Evolutionary conservation across 129 eudicot species (phyloP).

Genomic region (Escallonia herrerae): DNA sequence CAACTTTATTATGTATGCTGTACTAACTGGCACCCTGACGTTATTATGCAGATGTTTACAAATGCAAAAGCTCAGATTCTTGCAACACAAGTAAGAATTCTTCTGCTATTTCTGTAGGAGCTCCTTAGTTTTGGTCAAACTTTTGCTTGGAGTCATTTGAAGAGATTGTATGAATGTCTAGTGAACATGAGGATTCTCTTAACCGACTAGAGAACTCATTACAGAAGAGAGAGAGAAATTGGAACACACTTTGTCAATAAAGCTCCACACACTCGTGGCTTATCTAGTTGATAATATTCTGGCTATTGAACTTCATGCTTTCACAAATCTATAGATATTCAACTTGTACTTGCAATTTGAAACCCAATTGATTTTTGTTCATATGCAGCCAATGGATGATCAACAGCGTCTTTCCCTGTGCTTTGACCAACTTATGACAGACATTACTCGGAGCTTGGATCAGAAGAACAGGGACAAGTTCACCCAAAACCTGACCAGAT

Average conservation of each 20-base stretch:
- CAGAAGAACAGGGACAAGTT: slow-evolving; percentile 25
- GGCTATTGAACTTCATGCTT: not conserved
- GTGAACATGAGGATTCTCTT: too few species aligned
- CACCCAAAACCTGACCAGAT: slow-evolving; percentile 16
- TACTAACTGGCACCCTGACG: not conserved
- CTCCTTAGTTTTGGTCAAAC: too few species aligned
- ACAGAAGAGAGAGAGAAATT: too few species aligned
- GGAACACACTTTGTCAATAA: too few species aligned
- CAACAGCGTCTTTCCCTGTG: slow-evolving; percentile 19
- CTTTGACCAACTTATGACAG: slow-evolving; percentile 25
- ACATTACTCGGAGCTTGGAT: slow-evolving; percentile 16
- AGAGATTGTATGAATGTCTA: too few species aligned
- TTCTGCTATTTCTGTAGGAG: too few species aligned
- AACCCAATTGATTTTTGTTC: not conserved
- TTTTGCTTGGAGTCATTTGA: too few species aligned
- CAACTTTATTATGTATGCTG: too few species aligned
- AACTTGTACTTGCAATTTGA: not conserved
- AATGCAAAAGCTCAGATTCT: slow-evolving; percentile 25
- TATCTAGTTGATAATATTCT: too few species aligned
- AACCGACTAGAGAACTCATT: too few species aligned
- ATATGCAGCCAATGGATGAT: slow-evolving; percentile 16
- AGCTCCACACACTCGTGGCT: too few species aligned
- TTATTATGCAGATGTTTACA: slow-evolving; percentile 26
- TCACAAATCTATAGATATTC: not conserved
- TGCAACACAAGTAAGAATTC: slow-evolving; percentile 19